Conservation (phyloP, 495 filamentous ascomycete genomes). For the Antarctomyces pellizariae region DNA sequence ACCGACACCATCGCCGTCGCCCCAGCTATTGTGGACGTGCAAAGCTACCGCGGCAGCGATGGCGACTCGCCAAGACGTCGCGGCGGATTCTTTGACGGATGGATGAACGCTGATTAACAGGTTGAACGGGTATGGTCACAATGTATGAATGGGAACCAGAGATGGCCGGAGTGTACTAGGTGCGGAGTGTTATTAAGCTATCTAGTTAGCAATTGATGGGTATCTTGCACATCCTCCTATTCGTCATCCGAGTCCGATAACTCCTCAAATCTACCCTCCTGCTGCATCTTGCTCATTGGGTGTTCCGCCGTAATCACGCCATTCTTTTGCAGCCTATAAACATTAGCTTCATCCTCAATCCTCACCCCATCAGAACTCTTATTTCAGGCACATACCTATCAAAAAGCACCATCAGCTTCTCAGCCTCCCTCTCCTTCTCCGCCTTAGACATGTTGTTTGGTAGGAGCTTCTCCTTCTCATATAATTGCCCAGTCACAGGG, state of each 20-base stretch:
- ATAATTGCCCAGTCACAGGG: conserved; percentile 72
- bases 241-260: conserved; percentile 20
- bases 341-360: conserved; percentile 3
- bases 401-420: conserved; percentile 82
- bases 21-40: too few relatives aligned
- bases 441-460: conserved; percentile 60
- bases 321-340: conserved; percentile 48
- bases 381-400: conserved; percentile 36
- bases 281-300: conserved; percentile 51
- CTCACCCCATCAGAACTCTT: conserved; percentile 1
- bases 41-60: too few relatives aligned
- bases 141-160: too few relatives aligned
- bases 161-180: too few relatives aligned
- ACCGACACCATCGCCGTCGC: too few relatives aligned
- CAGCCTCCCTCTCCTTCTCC: conserved; percentile 84
- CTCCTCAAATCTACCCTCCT: conserved; percentile 64
- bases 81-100: too few relatives aligned
- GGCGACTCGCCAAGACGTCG: too few relatives aligned
- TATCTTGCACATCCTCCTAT: too few relatives aligned
- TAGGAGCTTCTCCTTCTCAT: conserved; percentile 34
- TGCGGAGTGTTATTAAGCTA: too few relatives aligned
- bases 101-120: too few relatives aligned
- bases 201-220: too few relatives aligned
- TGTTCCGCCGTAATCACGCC: conserved; percentile 72
- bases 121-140: too few relatives aligned